These are phyloP conservation scores for Rhizophagus clarus DNA, from an alignment of 192 early-diverging fungal genomes.

Conservation along the genomic window DNA sequence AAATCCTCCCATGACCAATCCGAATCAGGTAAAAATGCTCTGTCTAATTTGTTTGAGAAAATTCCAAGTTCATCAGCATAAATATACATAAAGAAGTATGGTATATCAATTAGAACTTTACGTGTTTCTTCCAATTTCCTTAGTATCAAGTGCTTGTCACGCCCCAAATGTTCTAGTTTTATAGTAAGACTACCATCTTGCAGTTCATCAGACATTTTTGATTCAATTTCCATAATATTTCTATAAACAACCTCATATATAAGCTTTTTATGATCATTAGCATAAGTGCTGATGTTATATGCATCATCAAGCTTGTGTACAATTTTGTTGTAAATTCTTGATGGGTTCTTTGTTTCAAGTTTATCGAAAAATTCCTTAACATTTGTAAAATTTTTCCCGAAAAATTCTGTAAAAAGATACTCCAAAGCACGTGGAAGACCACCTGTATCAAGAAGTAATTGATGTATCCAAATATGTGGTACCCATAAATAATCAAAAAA, in stretches of 20 bases:
- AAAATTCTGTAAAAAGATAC: neutral
- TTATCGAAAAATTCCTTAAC: neutral
- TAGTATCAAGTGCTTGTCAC: neutral
- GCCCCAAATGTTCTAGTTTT: neutral
- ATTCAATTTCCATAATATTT: neutral
- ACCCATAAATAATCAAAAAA: neutral
- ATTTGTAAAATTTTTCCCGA: neutral
- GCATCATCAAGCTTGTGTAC: too few species aligned
- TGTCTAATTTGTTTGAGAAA: neutral
- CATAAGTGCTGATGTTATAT: neutral
- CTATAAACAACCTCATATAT: neutral
- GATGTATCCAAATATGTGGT: neutral
- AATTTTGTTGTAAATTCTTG: too few species aligned
- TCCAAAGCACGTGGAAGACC: constrained; percentile 1
- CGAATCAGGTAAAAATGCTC: neutral
- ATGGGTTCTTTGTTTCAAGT: neutral
- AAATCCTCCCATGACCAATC: too few species aligned
- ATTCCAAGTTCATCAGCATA: neutral
- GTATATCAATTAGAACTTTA: constrained; percentile 1
- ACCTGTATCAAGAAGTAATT: constrained; percentile 9
- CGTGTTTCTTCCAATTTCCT: neutral
- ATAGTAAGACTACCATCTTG: neutral
- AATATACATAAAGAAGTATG: neutral
- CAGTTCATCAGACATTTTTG: neutral
- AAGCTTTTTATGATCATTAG: neutral